These are phyloP conservation scores for Mallotus japonicus DNA, from an alignment of 441 rosid species.

Conservation along the genomic window DNA sequence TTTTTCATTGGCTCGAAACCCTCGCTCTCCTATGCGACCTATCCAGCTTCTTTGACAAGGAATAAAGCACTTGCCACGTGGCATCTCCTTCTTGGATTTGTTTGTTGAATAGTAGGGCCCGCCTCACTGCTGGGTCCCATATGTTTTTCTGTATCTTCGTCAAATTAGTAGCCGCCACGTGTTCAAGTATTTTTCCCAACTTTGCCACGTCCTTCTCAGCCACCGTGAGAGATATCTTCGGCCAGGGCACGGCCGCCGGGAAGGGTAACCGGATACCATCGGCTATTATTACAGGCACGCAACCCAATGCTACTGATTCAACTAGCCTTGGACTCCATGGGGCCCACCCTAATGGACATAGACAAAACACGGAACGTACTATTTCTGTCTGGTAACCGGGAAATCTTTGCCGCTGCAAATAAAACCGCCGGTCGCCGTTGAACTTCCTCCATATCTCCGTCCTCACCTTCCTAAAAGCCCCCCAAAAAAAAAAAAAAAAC, in stretches of 20 bases:
- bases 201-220: conserved; percentile 67
- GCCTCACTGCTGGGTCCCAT: conserved; percentile 43
- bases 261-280: conserved; percentile 91
- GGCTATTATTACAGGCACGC: conserved; percentile 86
- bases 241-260: conserved; percentile 59
- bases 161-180: conserved; percentile 79
- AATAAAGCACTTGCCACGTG: conserved; percentile 73
- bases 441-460: conserved; percentile 77
- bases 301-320: conserved; percentile 75
- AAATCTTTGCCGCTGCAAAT: conserved; percentile 64
- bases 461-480: conserved; percentile 55
- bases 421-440: conserved; percentile 67
- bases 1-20: conserved; percentile 29
- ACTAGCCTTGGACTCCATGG: conserved; percentile 98
- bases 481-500: too few species aligned
- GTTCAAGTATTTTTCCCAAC: conserved; percentile 57
- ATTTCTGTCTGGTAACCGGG: conserved; percentile 86
- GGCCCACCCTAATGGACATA: conserved; percentile 98
- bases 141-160: conserved; percentile 58
- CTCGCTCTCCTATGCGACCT: conserved; percentile 46
- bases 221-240: conserved; percentile 72
- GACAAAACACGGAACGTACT: conserved; percentile 73
- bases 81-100: conserved; percentile 64
- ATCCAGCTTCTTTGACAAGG: conserved; percentile 46
- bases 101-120: conserved; percentile 62